These are phyloP conservation scores for Zygosaccharomyces pseudorouxii DNA, from an alignment of 805 yeast genomes.

Conservation along the genomic window DNA sequence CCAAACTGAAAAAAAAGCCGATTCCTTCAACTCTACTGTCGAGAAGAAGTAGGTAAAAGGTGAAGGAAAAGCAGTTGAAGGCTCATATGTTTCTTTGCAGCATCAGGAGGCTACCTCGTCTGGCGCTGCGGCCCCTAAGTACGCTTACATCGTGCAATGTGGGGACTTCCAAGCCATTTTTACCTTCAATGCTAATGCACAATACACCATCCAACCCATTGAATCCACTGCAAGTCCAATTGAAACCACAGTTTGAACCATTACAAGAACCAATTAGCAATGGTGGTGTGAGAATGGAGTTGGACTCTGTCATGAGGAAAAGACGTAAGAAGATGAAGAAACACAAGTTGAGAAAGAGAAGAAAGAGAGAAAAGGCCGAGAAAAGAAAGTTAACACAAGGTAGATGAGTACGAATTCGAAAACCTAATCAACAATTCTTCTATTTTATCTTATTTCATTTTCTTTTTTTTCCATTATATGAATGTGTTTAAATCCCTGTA, in stretches of 20 bases:
- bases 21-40: neutral
- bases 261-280: conserved; percentile 1
- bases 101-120: conserved; percentile 7
- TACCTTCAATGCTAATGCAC: conserved; percentile 1
- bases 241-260: conserved; percentile 1
- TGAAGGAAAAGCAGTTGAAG: neutral
- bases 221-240: neutral
- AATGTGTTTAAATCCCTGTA: neutral
- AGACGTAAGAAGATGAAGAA: conserved; percentile 96
- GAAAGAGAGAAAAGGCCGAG: conserved; percentile 84
- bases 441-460: conserved; percentile 7
- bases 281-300: conserved; percentile 28
- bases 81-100: conserved; percentile 12
- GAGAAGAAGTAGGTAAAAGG: neutral
- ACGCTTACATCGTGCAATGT: conserved; percentile 3
- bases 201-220: neutral
- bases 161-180: neutral
- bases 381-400: conserved; percentile 59
- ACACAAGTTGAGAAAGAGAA: conserved; percentile 94
- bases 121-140: conserved; percentile 6
- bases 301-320: conserved; percentile 74
- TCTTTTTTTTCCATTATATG: conserved; percentile 6
- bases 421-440: neutral
- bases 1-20: neutral
- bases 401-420: conserved; percentile 14